Base-by-base conservation (phyloP, 768 basidiomycete genomes). In the Boletus patriciae region DNA sequence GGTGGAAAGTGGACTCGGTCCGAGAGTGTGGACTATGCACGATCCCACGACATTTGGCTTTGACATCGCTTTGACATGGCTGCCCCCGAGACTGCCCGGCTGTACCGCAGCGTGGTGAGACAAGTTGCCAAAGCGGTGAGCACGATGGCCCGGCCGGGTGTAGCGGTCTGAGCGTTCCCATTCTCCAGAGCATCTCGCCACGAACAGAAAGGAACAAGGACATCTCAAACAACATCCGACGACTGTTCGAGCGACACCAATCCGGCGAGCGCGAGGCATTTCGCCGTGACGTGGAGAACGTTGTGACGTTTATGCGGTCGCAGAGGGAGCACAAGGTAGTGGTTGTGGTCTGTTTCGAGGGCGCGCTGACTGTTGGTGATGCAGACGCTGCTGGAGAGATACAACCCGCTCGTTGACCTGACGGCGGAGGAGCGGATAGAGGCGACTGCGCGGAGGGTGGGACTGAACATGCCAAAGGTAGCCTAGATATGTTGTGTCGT, bases 391-490 rank as follows among this genome's bases (percentile, higher is more conserved):
- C 72, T 97, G 58, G 89, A 92, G 52, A 79, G 92, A 51, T 98
- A 98, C 75, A 96, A 94, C 70, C 94, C 94, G 0, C 75, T 89
- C 18, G 72, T 86, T 41, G 90, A 94, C 65, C 78, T 95, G 60
- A 88, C 92, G 1, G 75, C 80, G 6, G 85, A 92, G 62, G 92
- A 96, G 68, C 77, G 89, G 62, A 81, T 96, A 58, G 79, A 86
- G 64, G 91, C 91, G 2, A 94, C 94, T 0, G 94, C 93, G 4
- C 80, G 85, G 43, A 77, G 94, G 60, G 94, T 98, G 36, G 94
- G 94, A 5, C 73, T 98, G 51, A 80, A 96, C 65, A 87, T 94
- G 80, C 93, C 94, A 11, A 65, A 51, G 49, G 52, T 57, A 46
- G 54, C n/a, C 25, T 40, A 62, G 42, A 42, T 9, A 45, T 53